These are phyloP conservation scores for Monosporascus sp. DNA, from an alignment of 2,329 filamentous ascomycete genomes.

Conservation along the genomic window DNA sequence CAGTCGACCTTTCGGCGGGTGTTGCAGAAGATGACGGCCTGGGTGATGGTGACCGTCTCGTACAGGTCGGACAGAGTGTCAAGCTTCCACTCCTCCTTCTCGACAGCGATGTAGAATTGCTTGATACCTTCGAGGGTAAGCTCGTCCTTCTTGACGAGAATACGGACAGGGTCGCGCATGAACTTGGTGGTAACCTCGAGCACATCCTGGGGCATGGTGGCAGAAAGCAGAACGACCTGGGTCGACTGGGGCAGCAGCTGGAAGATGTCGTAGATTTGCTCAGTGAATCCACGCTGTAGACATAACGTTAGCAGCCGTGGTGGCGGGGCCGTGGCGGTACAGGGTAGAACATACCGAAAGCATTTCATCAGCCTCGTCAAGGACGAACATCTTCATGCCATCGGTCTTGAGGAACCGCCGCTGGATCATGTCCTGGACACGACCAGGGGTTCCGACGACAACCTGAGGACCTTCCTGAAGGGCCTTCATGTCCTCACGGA, in stretches of 20 bases:
- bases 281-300: conserved; percentile 86
- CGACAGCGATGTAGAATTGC: conserved; percentile 99
- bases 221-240: conserved; percentile 95
- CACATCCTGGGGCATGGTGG: conserved; percentile 98
- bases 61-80: conserved; percentile 98
- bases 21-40: conserved; percentile 99
- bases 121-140: conserved; percentile 99
- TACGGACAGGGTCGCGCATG: conserved; percentile 98
- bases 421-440: conserved; percentile 99
- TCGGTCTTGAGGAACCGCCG: conserved; percentile 95
- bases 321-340: conserved; percentile 1
- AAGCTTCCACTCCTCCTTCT: conserved; percentile 99
- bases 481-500: conserved; percentile 98
- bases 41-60: conserved; percentile 98
- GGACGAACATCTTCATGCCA: conserved; percentile 99
- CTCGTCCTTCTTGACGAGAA: conserved; percentile 99
- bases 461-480: conserved; percentile 94
- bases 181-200: conserved; percentile 99
- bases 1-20: conserved; percentile 99
- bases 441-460: conserved; percentile 94
- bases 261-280: conserved; percentile 99
- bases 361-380: conserved; percentile 99
- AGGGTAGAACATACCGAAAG: conserved; percentile 62
- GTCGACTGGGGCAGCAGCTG: conserved; percentile 96
- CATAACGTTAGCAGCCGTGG: conserved; percentile 28